Conservation (phyloP, 495 filamentous ascomycete species). For the Corynascus novoguineensis region DNA sequence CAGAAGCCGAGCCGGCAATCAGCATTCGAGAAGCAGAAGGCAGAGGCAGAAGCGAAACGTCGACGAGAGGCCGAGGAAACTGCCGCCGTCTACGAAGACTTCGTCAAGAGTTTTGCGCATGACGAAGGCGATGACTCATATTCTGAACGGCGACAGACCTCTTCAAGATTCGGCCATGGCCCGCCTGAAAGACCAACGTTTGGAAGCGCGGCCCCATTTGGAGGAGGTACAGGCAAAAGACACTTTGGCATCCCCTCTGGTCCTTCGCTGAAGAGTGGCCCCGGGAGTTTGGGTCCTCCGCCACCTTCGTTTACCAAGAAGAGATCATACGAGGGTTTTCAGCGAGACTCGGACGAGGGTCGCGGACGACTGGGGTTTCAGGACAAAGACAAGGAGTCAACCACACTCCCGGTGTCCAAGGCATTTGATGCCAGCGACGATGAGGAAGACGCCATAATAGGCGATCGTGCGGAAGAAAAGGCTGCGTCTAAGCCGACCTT, state of each 20-base stretch:
- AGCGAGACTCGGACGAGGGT: constrained; percentile 31
- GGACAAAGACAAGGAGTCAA: constrained; percentile 19
- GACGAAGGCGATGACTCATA: constrained; percentile 45
- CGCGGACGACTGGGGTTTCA: constrained; percentile 33
- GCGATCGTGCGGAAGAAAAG: constrained; percentile 56
- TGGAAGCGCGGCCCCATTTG: constrained; percentile 34
- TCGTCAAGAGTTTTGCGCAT: constrained; percentile 83
- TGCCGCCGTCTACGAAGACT: constrained; percentile 83
- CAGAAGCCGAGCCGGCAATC: constrained; percentile 81
- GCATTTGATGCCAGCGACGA: constrained; percentile 45
- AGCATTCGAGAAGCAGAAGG: constrained; percentile 86
- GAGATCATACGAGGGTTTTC: constrained; percentile 40
- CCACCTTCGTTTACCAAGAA: constrained; percentile 48
- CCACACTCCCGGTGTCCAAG: constrained; percentile 31
- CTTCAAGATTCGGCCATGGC: constrained; percentile 35
- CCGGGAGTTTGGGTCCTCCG: constrained; percentile 66
- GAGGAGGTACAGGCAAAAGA: constrained; percentile 40
- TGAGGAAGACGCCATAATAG: constrained; percentile 31
- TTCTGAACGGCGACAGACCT: constrained; percentile 13
- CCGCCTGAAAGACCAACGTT: constrained; percentile 29
- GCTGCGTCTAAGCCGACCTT: constrained; percentile 81
- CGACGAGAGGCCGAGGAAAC: constrained; percentile 82
- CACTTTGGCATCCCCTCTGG: constrained; percentile 39
- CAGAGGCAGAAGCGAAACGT: constrained; percentile 88
- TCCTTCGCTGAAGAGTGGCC: constrained; percentile 55